These are phyloP conservation scores for Penicillium dipodomyicola DNA, from an alignment of 495 filamentous ascomycete species.

Conservation along the genomic window DNA sequence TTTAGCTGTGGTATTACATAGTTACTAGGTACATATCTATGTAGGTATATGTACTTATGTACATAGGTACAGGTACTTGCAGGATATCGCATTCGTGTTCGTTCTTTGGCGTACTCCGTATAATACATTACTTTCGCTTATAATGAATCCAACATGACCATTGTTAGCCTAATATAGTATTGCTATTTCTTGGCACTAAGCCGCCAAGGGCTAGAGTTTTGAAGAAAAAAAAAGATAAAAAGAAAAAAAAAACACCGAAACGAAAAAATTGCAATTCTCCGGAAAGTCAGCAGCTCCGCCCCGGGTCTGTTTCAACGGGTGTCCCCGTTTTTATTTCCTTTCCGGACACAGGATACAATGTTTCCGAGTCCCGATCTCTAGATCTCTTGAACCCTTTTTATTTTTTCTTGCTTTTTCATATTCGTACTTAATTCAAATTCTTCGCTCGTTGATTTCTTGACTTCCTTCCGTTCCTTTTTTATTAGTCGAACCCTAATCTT, in stretches of 20 bases:
- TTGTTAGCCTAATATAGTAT: background rate
- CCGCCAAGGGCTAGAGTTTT: background rate
- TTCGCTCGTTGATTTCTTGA: background rate
- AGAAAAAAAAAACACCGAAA: too few relatives aligned
- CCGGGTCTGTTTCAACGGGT: conserved; percentile 1
- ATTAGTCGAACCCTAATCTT: conserved; percentile 1
- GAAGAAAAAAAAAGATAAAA: background rate
- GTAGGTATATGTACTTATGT: too few relatives aligned
- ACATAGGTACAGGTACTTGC: too few relatives aligned
- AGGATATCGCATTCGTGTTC: background rate
- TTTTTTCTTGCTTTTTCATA: conserved; percentile 5
- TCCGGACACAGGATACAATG: background rate
- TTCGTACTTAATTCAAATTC: conserved; percentile 1
- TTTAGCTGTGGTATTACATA: background rate
- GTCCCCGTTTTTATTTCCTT: conserved; percentile 2
- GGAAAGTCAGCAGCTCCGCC: conserved; percentile 2
- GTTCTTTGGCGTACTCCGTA: too few relatives aligned
- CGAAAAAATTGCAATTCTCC: background rate
- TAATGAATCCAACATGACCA: background rate
- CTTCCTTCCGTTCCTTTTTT: conserved; percentile 3
- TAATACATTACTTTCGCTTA: background rate
- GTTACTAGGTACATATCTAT: too few relatives aligned
- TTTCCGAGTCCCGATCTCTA: conserved; percentile 5
- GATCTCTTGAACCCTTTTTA: conserved; percentile 8
- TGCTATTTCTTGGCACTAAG: background rate